Conservation (phyloP, 2,329 filamentous ascomycete species). For the Penicillium corylophilum region DNA sequence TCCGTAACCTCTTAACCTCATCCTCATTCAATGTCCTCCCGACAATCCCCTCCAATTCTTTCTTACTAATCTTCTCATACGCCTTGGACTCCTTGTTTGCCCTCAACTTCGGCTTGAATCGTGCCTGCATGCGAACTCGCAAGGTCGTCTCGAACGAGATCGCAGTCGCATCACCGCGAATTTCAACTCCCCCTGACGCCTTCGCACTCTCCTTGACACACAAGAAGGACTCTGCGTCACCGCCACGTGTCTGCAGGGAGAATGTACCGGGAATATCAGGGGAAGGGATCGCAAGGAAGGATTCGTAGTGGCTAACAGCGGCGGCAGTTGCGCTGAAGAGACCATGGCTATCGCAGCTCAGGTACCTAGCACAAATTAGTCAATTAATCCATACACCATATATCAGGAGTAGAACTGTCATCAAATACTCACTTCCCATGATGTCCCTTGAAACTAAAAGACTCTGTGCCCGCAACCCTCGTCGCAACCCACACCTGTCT, state of each 20-base stretch:
- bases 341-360: slow-evolving; percentile 82
- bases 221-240: slow-evolving; percentile 67
- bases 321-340: slow-evolving; percentile 73
- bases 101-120: slow-evolving; percentile 83
- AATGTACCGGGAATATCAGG: slow-evolving; percentile 69
- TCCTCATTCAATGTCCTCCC: slow-evolving; percentile 76
- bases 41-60: slow-evolving; percentile 78
- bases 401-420: not conserved
- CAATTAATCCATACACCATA: not conserved
- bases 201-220: slow-evolving; percentile 55
- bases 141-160: slow-evolving; percentile 70
- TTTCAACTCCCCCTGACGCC: slow-evolving; percentile 56
- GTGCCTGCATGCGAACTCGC: slow-evolving; percentile 87
- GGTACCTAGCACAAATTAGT: slow-evolving; percentile 49
- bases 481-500: slow-evolving; percentile 94
- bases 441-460: slow-evolving; percentile 82
- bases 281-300: slow-evolving; percentile 65
- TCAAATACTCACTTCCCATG: slow-evolving; percentile 66
- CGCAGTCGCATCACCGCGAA: slow-evolving; percentile 72
- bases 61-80: slow-evolving; percentile 77
- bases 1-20: slow-evolving; percentile 81
- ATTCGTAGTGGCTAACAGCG: slow-evolving; percentile 80
- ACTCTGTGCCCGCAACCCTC: slow-evolving; percentile 75
- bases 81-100: slow-evolving; percentile 80
- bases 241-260: slow-evolving; percentile 63